These are phyloP conservation scores for Candida railenensis DNA, from an alignment of 805 yeast genomes.

Conservation along the genomic window DNA sequence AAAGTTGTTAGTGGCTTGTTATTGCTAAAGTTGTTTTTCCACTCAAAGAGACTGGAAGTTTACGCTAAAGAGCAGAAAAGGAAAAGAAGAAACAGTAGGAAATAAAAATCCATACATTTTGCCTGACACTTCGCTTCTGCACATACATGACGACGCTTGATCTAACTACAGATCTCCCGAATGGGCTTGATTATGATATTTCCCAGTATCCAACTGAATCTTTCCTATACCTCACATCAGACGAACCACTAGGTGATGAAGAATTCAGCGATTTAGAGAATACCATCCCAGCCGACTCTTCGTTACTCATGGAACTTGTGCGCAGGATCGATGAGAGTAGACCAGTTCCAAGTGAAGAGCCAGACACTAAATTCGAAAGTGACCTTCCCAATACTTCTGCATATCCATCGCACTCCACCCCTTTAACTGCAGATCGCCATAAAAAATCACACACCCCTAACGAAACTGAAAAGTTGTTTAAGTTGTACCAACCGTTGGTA, in stretches of 20 bases:
- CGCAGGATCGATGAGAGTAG: background rate
- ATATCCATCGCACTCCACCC: slow-evolving; percentile 27
- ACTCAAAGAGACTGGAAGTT: no score
- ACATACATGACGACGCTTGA: background rate
- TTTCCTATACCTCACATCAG: slow-evolving; percentile 1
- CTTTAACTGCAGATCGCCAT: slow-evolving; percentile 9
- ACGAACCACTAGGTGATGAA: background rate
- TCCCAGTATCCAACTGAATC: background rate
- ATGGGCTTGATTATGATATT: background rate
- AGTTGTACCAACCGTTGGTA: slow-evolving; percentile 15
- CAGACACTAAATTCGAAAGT: background rate
- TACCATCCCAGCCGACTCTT: background rate
- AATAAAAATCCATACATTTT: no score
- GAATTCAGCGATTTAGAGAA: background rate
- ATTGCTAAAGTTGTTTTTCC: no score
- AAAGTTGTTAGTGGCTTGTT: no score
- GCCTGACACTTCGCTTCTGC: background rate
- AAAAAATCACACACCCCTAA: background rate
- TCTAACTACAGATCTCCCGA: background rate
- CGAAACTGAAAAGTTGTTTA: slow-evolving; percentile 14
- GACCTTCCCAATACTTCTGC: slow-evolving; percentile 4
- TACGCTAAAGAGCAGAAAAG: background rate
- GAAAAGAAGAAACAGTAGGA: background rate
- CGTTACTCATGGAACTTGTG: slow-evolving; percentile 3
- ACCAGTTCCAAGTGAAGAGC: background rate